Evolutionary conservation across 108 stramenopile genomes (phyloP).

Genomic region (Skeletonema tropicum): DNA sequence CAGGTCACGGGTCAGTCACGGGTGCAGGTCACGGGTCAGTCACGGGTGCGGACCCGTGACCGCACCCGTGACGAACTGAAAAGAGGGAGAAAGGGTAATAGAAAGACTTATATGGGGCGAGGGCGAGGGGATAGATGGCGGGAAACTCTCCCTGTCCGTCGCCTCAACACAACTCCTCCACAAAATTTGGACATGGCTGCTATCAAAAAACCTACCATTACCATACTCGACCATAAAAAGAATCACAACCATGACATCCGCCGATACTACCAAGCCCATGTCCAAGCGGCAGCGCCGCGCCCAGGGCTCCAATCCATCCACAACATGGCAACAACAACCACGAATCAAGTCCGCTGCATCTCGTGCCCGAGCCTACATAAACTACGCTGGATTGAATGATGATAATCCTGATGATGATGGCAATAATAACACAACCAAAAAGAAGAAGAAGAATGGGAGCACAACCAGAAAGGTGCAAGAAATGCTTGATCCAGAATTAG

Average conservation of each 20-base stretch:
- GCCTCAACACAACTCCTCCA: too few relatives aligned
- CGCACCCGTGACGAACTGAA: too few relatives aligned
- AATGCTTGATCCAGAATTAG: slow-evolving; percentile 60
- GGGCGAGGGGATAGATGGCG: too few relatives aligned
- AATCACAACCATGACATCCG: slow-evolving; percentile 19
- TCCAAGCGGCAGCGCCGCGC: slow-evolving; percentile 79
- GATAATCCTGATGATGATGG: slow-evolving; percentile 15
- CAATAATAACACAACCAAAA: too few relatives aligned
- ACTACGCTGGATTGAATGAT: slow-evolving; percentile 70
- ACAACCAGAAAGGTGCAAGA: not conserved
- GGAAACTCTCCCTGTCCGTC: too few relatives aligned
- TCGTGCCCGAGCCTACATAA: slow-evolving; percentile 72
- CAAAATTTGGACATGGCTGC: too few relatives aligned
- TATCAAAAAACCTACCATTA: too few relatives aligned
- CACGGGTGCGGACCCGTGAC: too few relatives aligned
- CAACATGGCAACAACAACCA: slow-evolving; percentile 87
- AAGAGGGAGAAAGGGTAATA: too few relatives aligned
- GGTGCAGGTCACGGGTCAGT: too few relatives aligned
- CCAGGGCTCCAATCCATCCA: slow-evolving; percentile 68
- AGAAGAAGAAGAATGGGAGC: slow-evolving; percentile 15
- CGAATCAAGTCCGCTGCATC: slow-evolving; percentile 77
- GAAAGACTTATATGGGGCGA: too few relatives aligned
- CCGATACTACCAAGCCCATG: slow-evolving; percentile 17
- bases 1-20: too few relatives aligned
- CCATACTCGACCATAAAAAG: not conserved